Evolutionary conservation across 1,139 yeast genomes (phyloP).

Genomic region (Blastobotrys ciferrii): DNA sequence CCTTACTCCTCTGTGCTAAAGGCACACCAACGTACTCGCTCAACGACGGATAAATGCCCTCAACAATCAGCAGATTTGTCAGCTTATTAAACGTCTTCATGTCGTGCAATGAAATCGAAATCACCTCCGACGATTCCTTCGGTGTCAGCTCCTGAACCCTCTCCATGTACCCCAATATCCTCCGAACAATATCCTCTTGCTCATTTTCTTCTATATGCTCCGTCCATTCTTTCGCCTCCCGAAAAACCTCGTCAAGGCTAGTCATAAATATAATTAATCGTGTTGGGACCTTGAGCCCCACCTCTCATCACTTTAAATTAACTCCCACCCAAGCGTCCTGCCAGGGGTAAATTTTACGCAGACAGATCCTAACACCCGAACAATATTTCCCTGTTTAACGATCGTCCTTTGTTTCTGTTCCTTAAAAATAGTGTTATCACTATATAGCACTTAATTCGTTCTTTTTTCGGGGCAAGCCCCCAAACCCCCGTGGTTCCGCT

Average conservation of each 20-base stretch:
- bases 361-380: too few relatives aligned
- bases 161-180: conserved; percentile 9
- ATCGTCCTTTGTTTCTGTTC: too few relatives aligned
- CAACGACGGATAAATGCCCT: conserved; percentile 68
- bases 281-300: too few relatives aligned
- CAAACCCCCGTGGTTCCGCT: too few relatives aligned
- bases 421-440: too few relatives aligned
- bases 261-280: not conserved
- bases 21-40: conserved; percentile 63
- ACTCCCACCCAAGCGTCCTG: too few relatives aligned
- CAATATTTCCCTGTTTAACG: too few relatives aligned
- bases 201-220: conserved; percentile 14
- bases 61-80: conserved; percentile 60
- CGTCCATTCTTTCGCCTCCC: not conserved
- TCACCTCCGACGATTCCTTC: conserved; percentile 37
- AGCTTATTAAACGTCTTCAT: conserved; percentile 69
- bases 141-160: conserved; percentile 12
- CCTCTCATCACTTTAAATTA: too few relatives aligned
- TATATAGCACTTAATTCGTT: too few relatives aligned
- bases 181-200: conserved; percentile 9
- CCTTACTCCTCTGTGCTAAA: conserved; percentile 49
- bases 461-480: too few relatives aligned
- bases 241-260: not conserved
- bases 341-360: too few relatives aligned
- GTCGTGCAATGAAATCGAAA: conserved; percentile 79